Conservation (phyloP, 2,329 filamentous ascomycete species). For the Lachnellula hyalina region DNA sequence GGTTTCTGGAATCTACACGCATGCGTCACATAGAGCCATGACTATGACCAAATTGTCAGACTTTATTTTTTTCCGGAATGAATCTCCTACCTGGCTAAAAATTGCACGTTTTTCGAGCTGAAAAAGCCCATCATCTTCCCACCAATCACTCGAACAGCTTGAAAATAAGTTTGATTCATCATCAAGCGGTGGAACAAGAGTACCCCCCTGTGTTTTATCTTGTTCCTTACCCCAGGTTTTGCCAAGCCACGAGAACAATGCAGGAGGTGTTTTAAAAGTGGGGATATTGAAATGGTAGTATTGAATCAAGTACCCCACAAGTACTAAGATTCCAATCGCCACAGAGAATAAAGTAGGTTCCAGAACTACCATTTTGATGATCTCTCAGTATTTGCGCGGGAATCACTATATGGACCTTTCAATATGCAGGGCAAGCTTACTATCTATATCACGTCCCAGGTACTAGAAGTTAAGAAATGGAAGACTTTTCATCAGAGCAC, state of each 20-base stretch:
- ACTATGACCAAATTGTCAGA: constrained; percentile 6
- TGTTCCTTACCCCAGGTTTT: background rate
- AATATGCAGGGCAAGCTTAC: background rate
- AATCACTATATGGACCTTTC: background rate
- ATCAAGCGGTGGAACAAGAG: background rate
- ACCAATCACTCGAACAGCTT: constrained; percentile 11
- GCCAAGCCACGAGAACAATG: background rate
- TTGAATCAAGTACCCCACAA: background rate
- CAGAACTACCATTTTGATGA: background rate
- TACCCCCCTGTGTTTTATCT: background rate
- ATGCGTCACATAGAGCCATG: constrained; percentile 26
- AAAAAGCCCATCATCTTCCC: constrained; percentile 21
- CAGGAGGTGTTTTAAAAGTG: background rate
- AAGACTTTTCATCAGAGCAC: no score
- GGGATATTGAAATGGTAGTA: background rate
- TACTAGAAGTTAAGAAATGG: background rate
- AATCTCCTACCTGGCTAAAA: constrained; percentile 24
- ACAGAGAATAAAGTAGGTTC: constrained; percentile 1
- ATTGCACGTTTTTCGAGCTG: constrained; percentile 25
- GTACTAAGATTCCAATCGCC: constrained; percentile 2
- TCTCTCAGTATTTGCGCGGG: background rate
- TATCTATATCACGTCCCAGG: background rate
- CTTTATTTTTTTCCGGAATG: background rate
- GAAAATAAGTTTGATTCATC: background rate
- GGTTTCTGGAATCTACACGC: constrained; percentile 24